Evolutionary conservation across 306 rosid genomes (phyloP).

Genomic region (Gynostemma pentaphyllum): DNA sequence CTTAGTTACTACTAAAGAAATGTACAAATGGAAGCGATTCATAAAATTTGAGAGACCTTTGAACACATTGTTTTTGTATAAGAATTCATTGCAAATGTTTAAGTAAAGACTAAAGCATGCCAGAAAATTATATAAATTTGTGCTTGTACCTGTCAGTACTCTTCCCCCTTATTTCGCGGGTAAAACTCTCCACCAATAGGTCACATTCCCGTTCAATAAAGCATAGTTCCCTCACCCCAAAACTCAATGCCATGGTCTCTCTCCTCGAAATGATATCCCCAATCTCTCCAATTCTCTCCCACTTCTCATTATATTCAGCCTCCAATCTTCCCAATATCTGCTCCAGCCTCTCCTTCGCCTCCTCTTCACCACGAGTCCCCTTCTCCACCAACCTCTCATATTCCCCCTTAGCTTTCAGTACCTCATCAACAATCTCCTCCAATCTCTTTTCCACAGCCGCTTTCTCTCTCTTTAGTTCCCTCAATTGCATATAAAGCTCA

Average conservation of each 20-base stretch:
- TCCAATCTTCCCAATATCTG: conserved; percentile 40
- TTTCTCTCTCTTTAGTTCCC: conserved; percentile 33
- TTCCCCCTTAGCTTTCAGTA: conserved; percentile 28
- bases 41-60: not conserved
- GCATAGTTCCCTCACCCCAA: conserved; percentile 61
- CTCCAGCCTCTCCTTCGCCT: conserved; percentile 33
- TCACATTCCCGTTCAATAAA: conserved; percentile 81
- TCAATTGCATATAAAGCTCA: conserved; percentile 35
- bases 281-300: conserved; percentile 47
- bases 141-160: conserved; percentile 33
- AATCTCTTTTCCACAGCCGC: conserved; percentile 24
- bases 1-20: too few relatives aligned
- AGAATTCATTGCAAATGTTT: not conserved
- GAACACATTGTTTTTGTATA: not conserved
- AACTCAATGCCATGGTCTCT: conserved; percentile 62
- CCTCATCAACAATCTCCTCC: conserved; percentile 29
- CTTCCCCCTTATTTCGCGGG: conserved; percentile 37
- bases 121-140: not conserved
- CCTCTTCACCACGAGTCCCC: conserved; percentile 17
- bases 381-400: conserved; percentile 20
- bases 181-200: conserved; percentile 52
- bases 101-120: not conserved
- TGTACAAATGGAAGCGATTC: not conserved
- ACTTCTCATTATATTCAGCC: conserved; percentile 36
- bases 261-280: conserved; percentile 44